Conservation (phyloP, 164 flowering plant genomes). For the Kingdonia uniflora region DNA sequence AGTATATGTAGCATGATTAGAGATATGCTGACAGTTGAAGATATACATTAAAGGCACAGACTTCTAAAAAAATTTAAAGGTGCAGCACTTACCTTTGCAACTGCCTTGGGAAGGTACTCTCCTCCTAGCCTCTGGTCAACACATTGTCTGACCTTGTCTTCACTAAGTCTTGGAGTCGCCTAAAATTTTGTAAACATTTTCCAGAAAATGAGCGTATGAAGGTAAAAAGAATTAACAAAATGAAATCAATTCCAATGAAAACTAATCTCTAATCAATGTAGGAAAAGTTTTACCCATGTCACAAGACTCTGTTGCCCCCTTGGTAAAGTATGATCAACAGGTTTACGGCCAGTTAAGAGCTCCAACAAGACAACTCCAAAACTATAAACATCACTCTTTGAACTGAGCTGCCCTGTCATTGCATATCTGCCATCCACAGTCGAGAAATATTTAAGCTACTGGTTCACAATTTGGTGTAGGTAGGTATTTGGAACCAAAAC, state of each 20-base stretch:
- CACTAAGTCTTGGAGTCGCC: conserved; percentile 88
- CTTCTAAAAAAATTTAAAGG: neutral
- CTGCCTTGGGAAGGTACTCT: conserved; percentile 83
- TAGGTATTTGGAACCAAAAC: no score
- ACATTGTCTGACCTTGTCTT: conserved; percentile 86
- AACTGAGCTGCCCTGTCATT: conserved; percentile 82
- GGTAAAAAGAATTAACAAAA: no score
- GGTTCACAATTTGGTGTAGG: no score
- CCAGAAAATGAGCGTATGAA: no score
- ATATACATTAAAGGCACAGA: no score
- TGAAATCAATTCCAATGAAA: neutral
- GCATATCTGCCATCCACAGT: conserved; percentile 54
- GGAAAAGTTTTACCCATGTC: conserved; percentile 52
- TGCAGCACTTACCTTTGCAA: conserved; percentile 57
- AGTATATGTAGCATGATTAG: no score
- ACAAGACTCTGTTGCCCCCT: conserved; percentile 93
- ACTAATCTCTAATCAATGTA: conserved; percentile 1
- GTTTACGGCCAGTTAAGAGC: conserved; percentile 85
- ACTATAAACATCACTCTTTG: conserved; percentile 88
- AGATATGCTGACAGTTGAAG: no score
- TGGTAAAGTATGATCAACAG: conserved; percentile 84
- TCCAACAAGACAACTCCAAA: conserved; percentile 87
- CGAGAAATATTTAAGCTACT: conserved; percentile 1
- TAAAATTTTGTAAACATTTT: conserved; percentile 12
- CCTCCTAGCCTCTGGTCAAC: conserved; percentile 65